Evolutionary conservation across 73 alveolate genomes (phyloP).

Genomic region (Uronychia setigera): DNA sequence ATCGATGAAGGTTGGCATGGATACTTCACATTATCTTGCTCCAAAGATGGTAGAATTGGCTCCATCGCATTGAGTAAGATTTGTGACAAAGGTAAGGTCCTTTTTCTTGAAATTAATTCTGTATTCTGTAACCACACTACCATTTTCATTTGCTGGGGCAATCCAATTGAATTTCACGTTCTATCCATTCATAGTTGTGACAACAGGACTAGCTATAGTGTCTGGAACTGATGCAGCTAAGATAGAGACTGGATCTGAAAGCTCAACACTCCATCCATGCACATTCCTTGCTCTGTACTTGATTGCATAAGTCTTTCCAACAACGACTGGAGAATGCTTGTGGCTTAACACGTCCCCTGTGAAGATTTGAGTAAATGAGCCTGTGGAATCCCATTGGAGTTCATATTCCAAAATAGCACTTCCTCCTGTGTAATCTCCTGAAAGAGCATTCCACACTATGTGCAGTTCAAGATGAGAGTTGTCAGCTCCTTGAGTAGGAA

Average conservation of each 20-base stretch:
- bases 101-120: too few relatives aligned
- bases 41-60: conserved; percentile 5
- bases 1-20: conserved; percentile 18
- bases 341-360: conserved; percentile 3
- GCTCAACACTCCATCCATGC: conserved; percentile 55
- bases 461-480: conserved; percentile 33
- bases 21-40: conserved; percentile 7
- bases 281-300: conserved; percentile 53
- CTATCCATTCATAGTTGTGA: neutral
- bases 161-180: neutral
- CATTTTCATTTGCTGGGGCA: conserved; percentile 10
- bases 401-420: conserved; percentile 35
- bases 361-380: neutral
- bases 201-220: neutral
- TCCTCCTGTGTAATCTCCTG: conserved; percentile 15
- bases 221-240: conserved; percentile 13
- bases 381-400: conserved; percentile 33
- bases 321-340: conserved; percentile 8
- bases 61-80: conserved; percentile 33
- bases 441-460: conserved; percentile 13
- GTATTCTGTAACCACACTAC: neutral
- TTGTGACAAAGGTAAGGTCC: conserved; percentile 7
- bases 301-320: conserved; percentile 37
- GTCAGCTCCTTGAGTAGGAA: conserved; percentile 24
- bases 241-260: conserved; percentile 29